These are phyloP conservation scores for Opeltia flavorubescens DNA, from an alignment of 495 filamentous ascomycete species.

Conservation along the genomic window DNA sequence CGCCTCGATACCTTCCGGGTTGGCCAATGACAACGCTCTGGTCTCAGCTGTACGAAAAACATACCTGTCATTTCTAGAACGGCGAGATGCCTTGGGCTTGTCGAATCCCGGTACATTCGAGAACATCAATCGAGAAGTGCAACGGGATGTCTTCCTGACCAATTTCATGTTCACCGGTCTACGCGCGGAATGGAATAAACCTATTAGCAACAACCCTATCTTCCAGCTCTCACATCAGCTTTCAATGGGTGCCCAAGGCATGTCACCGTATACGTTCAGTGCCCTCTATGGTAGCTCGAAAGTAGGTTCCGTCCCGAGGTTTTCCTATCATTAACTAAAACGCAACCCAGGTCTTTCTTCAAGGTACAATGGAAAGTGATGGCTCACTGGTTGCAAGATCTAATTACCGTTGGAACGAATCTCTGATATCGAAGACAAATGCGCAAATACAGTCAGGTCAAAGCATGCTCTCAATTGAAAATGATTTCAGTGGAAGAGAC, in stretches of 20 bases:
- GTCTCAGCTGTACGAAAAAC: constrained; percentile 55
- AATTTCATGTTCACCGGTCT: constrained; percentile 93
- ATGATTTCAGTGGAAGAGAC: constrained; percentile 84
- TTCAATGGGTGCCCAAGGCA: constrained; percentile 70
- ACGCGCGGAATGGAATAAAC: constrained; percentile 89
- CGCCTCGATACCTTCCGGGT: constrained; percentile 38
- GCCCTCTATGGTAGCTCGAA: constrained; percentile 84
- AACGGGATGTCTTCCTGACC: constrained; percentile 85
- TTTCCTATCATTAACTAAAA: background rate
- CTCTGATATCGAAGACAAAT: constrained; percentile 70
- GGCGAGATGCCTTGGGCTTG: constrained; percentile 74
- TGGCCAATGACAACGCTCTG: constrained; percentile 60
- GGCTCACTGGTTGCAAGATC: constrained; percentile 66
- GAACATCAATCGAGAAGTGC: constrained; percentile 79
- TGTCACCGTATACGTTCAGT: constrained; percentile 89
- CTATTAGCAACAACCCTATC: constrained; percentile 78
- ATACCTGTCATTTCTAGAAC: constrained; percentile 70
- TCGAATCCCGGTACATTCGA: constrained; percentile 87
- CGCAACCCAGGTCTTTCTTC: constrained; percentile 64
- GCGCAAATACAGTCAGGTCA: constrained; percentile 63
- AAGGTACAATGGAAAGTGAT: constrained; percentile 88
- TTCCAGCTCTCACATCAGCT: constrained; percentile 98
- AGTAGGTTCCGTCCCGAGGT: constrained; percentile 38
- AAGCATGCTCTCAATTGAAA: constrained; percentile 77
- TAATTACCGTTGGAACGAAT: constrained; percentile 74